Evolutionary conservation across 1,139 yeast species (phyloP), one percentile per base, ranked within the genome.

Genomic region (Arxiozyma telluris): DNA sequence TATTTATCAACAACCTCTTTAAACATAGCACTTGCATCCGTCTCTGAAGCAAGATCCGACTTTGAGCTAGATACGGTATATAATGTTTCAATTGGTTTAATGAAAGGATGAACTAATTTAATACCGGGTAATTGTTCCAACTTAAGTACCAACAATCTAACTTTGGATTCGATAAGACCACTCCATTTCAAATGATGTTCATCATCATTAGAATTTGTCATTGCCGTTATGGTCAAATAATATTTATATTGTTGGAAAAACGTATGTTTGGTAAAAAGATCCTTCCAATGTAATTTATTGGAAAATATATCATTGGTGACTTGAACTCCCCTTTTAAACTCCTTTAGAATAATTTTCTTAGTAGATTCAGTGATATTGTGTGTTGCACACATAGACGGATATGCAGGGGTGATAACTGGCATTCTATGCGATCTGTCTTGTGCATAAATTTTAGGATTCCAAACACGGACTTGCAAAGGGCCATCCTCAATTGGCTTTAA

Each of bases 391-490:
- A 93, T 93, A 0, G 98, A 90, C 0, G 99, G 99, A 66, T 93
- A 93, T 0, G 98, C 98, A 0, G 99, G 99, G 0, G 99, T 93
- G 53, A 93, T 93, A n/a, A 93, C 96, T 0, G 99, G 99, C 98
- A 93, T 94, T 61, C 83, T 76, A 70, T 93, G 99, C 41, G 82
- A 82, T 55, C 96, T 79, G 67, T 93, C 99, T 61, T 82, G 87
- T 1, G 91, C 83, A 65, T 93, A 93, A 4, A 93, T 72, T 59
- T 86, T 80, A 7, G 99, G 99, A 66, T 93, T 93, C 99, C 99
- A 93, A 5, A 93, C 96, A 58, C 96, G 78, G 0, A 90, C 98
- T 63, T 91, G 97, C 49, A 94, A 73, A 0, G 98, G 98, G 0
- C 98, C 98, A 71, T 91, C 98, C 66, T 94, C 99, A 57, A 93